A percentile compares a stretch with the other conserved stretches of the same genome.
phyloP scores from a whole-genome alignment of 768 basidiomycete genomes.

The Suillus weaverae region DNA sequence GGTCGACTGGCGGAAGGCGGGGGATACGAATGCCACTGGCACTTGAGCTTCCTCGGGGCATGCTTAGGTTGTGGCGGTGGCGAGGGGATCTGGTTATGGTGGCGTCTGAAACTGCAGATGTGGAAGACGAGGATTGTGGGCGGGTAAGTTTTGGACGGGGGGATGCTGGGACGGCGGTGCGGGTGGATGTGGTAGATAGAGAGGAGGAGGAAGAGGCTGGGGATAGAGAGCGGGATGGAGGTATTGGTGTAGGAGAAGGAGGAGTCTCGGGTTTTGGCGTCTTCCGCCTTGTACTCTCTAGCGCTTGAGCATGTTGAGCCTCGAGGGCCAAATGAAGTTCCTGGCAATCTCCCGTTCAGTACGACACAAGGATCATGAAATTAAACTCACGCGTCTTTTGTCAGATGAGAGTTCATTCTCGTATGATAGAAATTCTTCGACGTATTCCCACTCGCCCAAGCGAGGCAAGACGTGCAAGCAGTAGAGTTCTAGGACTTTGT shows the following conservation, averaged over 20 bases:
- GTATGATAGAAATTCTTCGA: conserved; percentile 70
- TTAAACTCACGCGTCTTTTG: conserved; percentile 50
- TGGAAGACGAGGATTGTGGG: conserved; percentile 21
- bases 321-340: conserved; percentile 22
- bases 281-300: conserved; percentile 18
- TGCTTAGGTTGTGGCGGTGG: conserved; percentile 10
- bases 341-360: conserved; percentile 9
- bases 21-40: conserved; percentile 16
- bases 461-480: conserved; percentile 70
- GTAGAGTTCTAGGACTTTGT: conserved; percentile 76
- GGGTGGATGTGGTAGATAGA: conserved; percentile 69
- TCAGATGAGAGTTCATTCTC: conserved; percentile 60
- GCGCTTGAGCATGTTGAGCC: conserved; percentile 40
- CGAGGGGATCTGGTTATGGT: conserved; percentile 25
- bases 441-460: conserved; percentile 79
- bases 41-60: conserved; percentile 16
- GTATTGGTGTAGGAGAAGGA: conserved; percentile 23
- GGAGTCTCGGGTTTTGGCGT: conserved; percentile 16
- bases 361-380: background rate
- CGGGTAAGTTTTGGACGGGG: conserved; percentile 17
- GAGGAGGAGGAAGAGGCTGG: conserved; percentile 67
- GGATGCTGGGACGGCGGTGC: conserved; percentile 59
- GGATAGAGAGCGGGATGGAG: conserved; percentile 37
- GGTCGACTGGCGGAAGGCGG: conserved; percentile 12
- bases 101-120: conserved; percentile 23